A percentile compares a stretch with the other conserved stretches of the same genome.
Evolutionary conservation across 305 asterid species (phyloP).

Genomic region (Caryopteris hybrid): DNA sequence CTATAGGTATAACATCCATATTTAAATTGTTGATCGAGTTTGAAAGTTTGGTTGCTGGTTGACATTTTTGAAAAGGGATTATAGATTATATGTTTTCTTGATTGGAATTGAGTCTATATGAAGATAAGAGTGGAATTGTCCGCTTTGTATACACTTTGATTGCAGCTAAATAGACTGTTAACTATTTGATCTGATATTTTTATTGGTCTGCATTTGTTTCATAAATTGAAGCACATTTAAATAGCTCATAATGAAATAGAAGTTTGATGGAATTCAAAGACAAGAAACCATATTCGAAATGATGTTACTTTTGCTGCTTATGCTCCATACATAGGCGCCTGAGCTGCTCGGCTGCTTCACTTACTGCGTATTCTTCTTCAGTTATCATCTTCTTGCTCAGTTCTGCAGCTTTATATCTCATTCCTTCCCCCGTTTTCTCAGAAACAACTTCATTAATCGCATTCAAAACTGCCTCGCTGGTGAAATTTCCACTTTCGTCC

Average conservation of each 20-base stretch:
- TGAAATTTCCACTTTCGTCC: constrained; percentile 24
- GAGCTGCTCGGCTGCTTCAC: constrained; percentile 24
- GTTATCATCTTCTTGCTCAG: constrained; percentile 27
- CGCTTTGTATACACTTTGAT: background rate
- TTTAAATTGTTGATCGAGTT: background rate
- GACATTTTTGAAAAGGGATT: constrained; percentile 1
- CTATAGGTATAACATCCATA: constrained; percentile 22
- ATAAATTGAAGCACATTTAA: background rate
- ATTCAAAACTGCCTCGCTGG: constrained; percentile 18
- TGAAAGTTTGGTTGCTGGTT: background rate
- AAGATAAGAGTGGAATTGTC: constrained; percentile 4
- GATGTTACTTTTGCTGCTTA: constrained; percentile 4
- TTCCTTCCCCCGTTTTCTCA: constrained; percentile 24
- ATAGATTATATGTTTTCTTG: background rate
- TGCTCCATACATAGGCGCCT: constrained; percentile 12
- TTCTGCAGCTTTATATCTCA: constrained; percentile 29
- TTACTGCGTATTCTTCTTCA: constrained; percentile 27
- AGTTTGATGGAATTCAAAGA: background rate
- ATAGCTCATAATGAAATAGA: background rate
- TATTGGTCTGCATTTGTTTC: background rate
- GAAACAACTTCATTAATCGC: constrained; percentile 22
- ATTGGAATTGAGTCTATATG: constrained; percentile 2
- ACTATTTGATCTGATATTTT: background rate
- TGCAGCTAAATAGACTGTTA: background rate
- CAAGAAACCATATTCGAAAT: background rate